phyloP scores from a whole-genome alignment of 2,329 filamentous ascomycete species.

The Aureobasidium musti region DNA sequence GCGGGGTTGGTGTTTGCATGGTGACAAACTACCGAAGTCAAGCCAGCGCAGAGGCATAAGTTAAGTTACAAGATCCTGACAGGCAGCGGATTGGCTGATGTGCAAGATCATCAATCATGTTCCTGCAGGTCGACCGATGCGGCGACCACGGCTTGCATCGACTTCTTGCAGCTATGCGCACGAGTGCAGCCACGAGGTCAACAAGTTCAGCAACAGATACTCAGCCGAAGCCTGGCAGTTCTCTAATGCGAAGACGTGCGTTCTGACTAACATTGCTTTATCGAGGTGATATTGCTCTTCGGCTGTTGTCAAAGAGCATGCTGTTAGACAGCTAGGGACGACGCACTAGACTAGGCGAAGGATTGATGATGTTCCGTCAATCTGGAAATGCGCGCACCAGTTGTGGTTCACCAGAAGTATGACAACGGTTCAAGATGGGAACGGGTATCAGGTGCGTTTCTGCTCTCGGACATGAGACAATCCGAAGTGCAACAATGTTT shows the following conservation, averaged over 20 bases:
- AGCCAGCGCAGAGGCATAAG: constrained; percentile 25
- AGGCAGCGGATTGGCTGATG: constrained; percentile 18
- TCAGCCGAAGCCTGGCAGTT: not conserved
- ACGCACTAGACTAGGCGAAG: not conserved
- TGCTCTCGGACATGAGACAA: constrained; percentile 13
- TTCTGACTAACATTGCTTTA: not conserved
- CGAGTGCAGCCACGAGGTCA: constrained; percentile 25
- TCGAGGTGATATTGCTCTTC: not conserved
- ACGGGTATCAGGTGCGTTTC: constrained; percentile 23
- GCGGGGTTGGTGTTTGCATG: constrained; percentile 2
- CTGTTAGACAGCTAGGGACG: not conserved
- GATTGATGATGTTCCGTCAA: constrained; percentile 10
- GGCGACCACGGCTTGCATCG: constrained; percentile 26
- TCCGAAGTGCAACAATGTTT: constrained; percentile 3
- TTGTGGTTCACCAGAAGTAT: constrained; percentile 18
- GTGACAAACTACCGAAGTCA: constrained; percentile 21
- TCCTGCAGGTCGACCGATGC: constrained; percentile 28
- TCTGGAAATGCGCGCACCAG: constrained; percentile 7
- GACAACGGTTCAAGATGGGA: constrained; percentile 21
- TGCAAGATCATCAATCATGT: constrained; percentile 12
- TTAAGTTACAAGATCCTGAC: not conserved
- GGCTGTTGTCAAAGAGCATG: not conserved
- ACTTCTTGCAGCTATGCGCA: constrained; percentile 17
- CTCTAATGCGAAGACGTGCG: not conserved
- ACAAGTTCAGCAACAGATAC: constrained; percentile 9